Evolutionary conservation across 768 basidiomycete genomes (phyloP).

Genomic region (Rhodosporidiobolus sp.): DNA sequence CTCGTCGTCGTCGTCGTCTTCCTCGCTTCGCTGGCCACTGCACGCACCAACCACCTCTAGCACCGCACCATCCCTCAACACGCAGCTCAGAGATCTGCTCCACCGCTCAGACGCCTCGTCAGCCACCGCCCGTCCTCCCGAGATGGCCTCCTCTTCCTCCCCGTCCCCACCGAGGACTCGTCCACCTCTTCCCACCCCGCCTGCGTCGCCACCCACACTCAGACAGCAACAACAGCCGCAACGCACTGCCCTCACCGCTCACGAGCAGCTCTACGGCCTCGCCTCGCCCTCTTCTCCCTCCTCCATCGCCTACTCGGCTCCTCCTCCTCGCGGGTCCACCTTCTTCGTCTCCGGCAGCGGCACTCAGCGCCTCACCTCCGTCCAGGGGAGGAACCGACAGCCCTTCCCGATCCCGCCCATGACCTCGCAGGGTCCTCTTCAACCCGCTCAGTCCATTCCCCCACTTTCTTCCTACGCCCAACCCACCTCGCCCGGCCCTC

Average conservation of each 20-base stretch:
- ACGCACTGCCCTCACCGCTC: not conserved
- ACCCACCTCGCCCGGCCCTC: not conserved
- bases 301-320: not conserved
- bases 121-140: not conserved
- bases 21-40: not conserved
- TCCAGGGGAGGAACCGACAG: not conserved
- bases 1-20: not conserved
- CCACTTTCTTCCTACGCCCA: not conserved
- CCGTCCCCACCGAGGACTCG: not conserved
- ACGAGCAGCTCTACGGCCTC: not conserved
- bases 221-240: not conserved
- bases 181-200: not conserved
- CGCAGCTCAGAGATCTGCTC: not conserved
- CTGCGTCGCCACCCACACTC: not conserved
- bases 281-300: not conserved
- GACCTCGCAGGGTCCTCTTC: not conserved
- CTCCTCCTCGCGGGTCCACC: conserved; percentile 1
- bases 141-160: not conserved
- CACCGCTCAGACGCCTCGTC: no score
- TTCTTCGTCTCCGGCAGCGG: conserved; percentile 14
- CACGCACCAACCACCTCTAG: not conserved
- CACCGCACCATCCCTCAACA: not conserved
- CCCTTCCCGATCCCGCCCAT: not conserved
- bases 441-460: not conserved
- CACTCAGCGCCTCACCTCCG: not conserved